Evolutionary conservation across 2,329 filamentous ascomycete species (phyloP), one percentile per base, ranked within the genome.

Genomic region (Beauveria sp.): DNA sequence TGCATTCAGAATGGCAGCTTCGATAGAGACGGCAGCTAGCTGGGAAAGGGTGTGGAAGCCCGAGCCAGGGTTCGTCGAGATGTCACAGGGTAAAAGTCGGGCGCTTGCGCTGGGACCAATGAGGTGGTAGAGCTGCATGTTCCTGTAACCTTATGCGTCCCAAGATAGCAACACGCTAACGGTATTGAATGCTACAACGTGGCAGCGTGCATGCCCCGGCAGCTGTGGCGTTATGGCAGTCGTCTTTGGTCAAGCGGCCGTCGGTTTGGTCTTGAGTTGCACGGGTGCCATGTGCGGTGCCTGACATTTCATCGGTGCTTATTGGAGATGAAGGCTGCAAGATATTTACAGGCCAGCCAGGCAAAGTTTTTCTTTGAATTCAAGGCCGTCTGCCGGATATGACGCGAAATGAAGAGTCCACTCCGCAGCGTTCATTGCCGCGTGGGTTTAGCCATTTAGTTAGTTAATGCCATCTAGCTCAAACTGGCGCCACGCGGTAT

Each of bases 121-220:
- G 50, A 55, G 59, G 40, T 31, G 51, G 22, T 16, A 50, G 50
- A 61, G 16, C 12, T 46, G 45, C 43, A 20, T 43, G 49, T 40
- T 61, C 34, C 51, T 61, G 59, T 61, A 56, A 61, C 59, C 26
- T 49, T 43, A 34, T 28, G 59, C 26, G 59, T 61, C 59, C 59
- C 59, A 61, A 61, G 59, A 61, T 61, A 56, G 59, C 51, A 61
- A 38, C 59, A 61, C 59, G 51, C 59, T 61, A 61, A 45, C 51
- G 51, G 42, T n/a, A 61, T 49, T 54, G 43, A 50, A 20, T n/a
- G 12, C 20, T 55, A 50, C 43, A 54, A 54, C 42, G 51, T 61
- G 51, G 51, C 40, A 42, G 40, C 24, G 50, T 42, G 22, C 24
- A 9, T 18, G 46, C 40, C 49, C 28, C 24, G 14, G 46, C 31